Evolutionary conservation across 1,139 yeast species (phyloP).

Genomic region (Petasospora rhodanensis): DNA sequence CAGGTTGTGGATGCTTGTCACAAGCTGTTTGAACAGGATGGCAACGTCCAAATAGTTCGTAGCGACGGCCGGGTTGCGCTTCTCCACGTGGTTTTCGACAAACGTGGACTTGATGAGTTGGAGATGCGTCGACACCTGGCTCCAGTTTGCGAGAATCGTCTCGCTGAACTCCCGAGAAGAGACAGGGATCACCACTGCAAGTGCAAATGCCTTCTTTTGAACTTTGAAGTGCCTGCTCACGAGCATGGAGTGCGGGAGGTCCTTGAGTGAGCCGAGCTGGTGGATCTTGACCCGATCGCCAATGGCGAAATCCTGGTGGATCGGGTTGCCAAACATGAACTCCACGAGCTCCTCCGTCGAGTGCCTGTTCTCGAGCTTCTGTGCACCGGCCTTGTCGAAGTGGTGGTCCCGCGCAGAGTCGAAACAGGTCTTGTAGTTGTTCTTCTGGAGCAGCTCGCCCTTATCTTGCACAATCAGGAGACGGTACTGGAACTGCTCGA

Average conservation of each 20-base stretch:
- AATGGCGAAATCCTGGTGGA: slow-evolving; percentile 23
- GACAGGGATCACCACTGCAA: slow-evolving; percentile 21
- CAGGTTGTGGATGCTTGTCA: slow-evolving; percentile 27
- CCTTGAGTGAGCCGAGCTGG: slow-evolving; percentile 10
- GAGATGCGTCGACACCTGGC: slow-evolving; percentile 13
- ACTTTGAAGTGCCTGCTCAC: slow-evolving; percentile 19
- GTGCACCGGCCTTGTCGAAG: slow-evolving; percentile 10
- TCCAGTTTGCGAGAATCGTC: slow-evolving; percentile 19
- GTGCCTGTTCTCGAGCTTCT: slow-evolving; percentile 20
- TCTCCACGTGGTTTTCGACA: slow-evolving; percentile 17
- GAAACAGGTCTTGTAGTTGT: slow-evolving; percentile 29
- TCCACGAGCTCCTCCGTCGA: slow-evolving; percentile 19
- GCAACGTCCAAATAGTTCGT: slow-evolving; percentile 20
- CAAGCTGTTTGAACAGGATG: slow-evolving; percentile 26
- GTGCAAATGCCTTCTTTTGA: slow-evolving; percentile 15
- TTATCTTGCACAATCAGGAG: slow-evolving; percentile 32
- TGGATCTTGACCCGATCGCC: slow-evolving; percentile 17
- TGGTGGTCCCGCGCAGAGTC: slow-evolving; percentile 28
- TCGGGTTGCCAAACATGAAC: slow-evolving; percentile 23
- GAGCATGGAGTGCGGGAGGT: slow-evolving; percentile 14
- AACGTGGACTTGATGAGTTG: slow-evolving; percentile 15
- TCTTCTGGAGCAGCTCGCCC: slow-evolving; percentile 31
- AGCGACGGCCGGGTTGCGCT: slow-evolving; percentile 5
- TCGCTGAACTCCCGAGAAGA: slow-evolving; percentile 9
- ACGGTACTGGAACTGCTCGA: slow-evolving; percentile 26